These are phyloP conservation scores for Bipolaris zeicola DNA, from an alignment of 2,329 filamentous ascomycete genomes.

Conservation along the genomic window DNA sequence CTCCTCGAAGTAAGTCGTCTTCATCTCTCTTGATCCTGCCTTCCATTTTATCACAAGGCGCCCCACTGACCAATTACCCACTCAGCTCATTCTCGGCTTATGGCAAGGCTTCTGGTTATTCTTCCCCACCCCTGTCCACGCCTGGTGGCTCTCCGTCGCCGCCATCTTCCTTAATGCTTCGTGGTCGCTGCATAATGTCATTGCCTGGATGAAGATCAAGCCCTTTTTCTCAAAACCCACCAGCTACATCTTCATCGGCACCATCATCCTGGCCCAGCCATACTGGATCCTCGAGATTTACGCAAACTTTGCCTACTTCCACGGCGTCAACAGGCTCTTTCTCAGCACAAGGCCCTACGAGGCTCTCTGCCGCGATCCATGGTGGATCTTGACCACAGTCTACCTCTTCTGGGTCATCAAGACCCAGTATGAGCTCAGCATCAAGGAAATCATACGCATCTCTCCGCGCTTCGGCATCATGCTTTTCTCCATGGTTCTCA, in stretches of 20 bases:
- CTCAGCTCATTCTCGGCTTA: conserved; percentile 60
- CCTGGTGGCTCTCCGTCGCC: conserved; percentile 67
- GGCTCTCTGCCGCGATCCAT: conserved; percentile 67
- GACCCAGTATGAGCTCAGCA: conserved; percentile 63
- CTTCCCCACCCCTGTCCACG: conserved; percentile 60
- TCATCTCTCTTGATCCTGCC: neutral
- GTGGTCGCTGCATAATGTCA: conserved; percentile 69
- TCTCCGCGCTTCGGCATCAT: conserved; percentile 70
- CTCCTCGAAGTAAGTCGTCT: conserved; percentile 45
- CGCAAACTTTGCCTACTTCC: conserved; percentile 69
- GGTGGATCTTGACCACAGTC: conserved; percentile 69
- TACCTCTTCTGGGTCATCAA: conserved; percentile 68
- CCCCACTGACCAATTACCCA: conserved; percentile 11
- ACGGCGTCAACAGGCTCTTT: conserved; percentile 60
- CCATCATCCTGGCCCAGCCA: conserved; percentile 63
- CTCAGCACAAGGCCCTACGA: conserved; percentile 63
- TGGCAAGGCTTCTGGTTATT: conserved; percentile 66
- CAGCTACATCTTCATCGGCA: conserved; percentile 63
- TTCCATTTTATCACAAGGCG: neutral
- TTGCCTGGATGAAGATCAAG: conserved; percentile 70
- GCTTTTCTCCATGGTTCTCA: conserved; percentile 64
- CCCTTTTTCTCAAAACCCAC: conserved; percentile 61
- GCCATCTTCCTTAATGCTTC: conserved; percentile 67
- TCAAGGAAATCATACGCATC: conserved; percentile 63
- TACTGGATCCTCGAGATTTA: conserved; percentile 71